These are phyloP conservation scores for Candida pini DNA, from an alignment of 805 yeast species.

Conservation along the genomic window DNA sequence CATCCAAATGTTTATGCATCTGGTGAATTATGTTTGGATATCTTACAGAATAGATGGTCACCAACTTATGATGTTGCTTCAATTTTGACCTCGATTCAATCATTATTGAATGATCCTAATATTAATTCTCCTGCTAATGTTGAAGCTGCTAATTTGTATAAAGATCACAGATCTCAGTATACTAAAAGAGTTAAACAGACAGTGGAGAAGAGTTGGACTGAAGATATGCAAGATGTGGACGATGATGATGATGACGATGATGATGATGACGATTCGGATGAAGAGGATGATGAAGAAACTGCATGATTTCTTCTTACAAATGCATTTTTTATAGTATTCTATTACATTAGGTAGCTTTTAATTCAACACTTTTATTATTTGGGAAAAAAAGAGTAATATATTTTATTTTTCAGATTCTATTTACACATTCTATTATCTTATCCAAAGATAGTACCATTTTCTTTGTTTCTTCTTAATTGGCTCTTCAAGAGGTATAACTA, in stretches of 20 bases:
- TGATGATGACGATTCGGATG: constrained; percentile 26
- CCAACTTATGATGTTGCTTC: constrained; percentile 98
- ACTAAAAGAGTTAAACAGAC: constrained; percentile 88
- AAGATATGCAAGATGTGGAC: constrained; percentile 59
- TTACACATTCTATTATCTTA: too few species aligned
- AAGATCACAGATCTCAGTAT: constrained; percentile 92
- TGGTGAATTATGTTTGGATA: constrained; percentile 94
- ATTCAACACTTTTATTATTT: constrained; percentile 1
- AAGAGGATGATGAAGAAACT: constrained; percentile 19
- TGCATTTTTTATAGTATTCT: too few species aligned
- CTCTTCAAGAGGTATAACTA: background rate
- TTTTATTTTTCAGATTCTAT: too few species aligned
- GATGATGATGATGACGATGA: constrained; percentile 37
- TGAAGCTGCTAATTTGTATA: constrained; percentile 92
- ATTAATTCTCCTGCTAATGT: constrained; percentile 96
- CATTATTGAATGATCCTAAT: constrained; percentile 91
- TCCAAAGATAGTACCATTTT: constrained; percentile 52
- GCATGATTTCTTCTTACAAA: too few species aligned
- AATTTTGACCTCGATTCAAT: constrained; percentile 87
- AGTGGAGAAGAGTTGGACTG: constrained; percentile 92
- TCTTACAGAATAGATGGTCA: constrained; percentile 95
- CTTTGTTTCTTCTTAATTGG: constrained; percentile 5
- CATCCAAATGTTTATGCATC: constrained; percentile 96
- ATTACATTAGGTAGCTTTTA: too few species aligned
- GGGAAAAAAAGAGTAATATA: too few species aligned